Conservation (phyloP, 192 early-diverging fungal species). For the Kappamyces sp. region DNA sequence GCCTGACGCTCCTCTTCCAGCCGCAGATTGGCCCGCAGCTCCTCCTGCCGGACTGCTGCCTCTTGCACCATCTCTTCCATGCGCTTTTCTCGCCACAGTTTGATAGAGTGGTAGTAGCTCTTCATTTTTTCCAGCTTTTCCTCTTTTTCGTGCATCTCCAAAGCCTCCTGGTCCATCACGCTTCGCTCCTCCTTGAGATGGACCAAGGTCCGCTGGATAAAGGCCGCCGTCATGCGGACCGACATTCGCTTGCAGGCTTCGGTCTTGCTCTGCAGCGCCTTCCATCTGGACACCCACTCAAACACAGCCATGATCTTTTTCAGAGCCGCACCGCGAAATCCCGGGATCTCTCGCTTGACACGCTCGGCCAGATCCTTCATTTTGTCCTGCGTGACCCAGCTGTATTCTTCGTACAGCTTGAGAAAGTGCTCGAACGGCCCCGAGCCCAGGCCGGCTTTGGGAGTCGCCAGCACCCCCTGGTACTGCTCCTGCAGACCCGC, state of each 20-base stretch:
- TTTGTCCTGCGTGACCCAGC: too few species aligned
- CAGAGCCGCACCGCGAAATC: too few species aligned
- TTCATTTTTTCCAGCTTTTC: constrained; percentile 2
- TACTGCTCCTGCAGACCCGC: not conserved
- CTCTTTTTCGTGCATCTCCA: not conserved
- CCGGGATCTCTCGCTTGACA: too few species aligned
- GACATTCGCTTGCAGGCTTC: too few species aligned
- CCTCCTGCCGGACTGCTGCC: not conserved
- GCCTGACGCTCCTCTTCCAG: not conserved
- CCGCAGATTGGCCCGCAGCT: not conserved
- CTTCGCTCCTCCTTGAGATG: not conserved
- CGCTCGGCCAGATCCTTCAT: too few species aligned
- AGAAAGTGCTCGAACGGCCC: not conserved
- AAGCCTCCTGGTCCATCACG: not conserved
- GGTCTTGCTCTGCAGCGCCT: too few species aligned
- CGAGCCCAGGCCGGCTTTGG: not conserved
- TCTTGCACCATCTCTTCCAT: constrained; percentile 1
- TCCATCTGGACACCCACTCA: too few species aligned
- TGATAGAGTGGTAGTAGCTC: not conserved
- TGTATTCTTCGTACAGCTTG: not conserved
- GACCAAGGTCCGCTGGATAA: too few species aligned
- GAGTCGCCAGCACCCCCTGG: not conserved
- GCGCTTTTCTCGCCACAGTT: constrained; percentile 7
- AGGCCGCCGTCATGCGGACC: too few species aligned
- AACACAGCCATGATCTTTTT: too few species aligned